Base-by-base conservation (phyloP, 1,139 yeast genomes). In the Lizanozyma gosingica region DNA sequence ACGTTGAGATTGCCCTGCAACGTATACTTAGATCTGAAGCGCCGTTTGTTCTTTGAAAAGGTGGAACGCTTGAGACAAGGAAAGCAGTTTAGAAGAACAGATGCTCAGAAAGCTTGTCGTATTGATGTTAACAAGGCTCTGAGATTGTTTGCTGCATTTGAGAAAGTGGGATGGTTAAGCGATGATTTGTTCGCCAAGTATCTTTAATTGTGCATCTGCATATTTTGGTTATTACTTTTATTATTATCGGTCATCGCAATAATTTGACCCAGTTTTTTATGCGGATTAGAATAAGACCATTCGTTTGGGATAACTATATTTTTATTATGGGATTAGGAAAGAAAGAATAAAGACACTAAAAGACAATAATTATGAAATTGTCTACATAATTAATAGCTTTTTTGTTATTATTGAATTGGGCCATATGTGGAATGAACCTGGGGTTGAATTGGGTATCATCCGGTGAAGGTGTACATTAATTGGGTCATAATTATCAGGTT, bases 81-180 rank as follows among this genome's bases (percentile, higher is more conserved):
- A 29, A 73, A 83, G 60, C 94, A 92, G 37, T 92, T 92, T 64
- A 81, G 97, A 66, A 80, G 97, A 65, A 92, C 97, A 0, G 98
- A 92, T 60, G 94, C 97, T 14, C 97, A 92, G 63, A 90, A 92
- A 70, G 95, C 97, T 8, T 90, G 97, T 60, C 78, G 96, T 50
- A 90, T 92, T 47, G 98, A 92, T 62, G 98, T 92, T 43, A 92
- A 92, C 63, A 92, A 92, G 63, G 97, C 97, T 1, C 83, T 94
- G 41, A 74, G 97, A 52, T 67, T 92, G 43, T 92, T 80, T 69
- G 94, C 94, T 27, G 94, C 97, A 27, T 92, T 80, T 59, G 97
- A 92, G 62, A 84, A 82, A 62, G 95, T 86, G 35, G 97, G 97
- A 37, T 92, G 97, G 97, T 76, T 92, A 47, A 76, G 85, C 27